Evolutionary conservation across 371 early-diverging fungal species (phyloP).

Genomic region (Mortierella sp.): DNA sequence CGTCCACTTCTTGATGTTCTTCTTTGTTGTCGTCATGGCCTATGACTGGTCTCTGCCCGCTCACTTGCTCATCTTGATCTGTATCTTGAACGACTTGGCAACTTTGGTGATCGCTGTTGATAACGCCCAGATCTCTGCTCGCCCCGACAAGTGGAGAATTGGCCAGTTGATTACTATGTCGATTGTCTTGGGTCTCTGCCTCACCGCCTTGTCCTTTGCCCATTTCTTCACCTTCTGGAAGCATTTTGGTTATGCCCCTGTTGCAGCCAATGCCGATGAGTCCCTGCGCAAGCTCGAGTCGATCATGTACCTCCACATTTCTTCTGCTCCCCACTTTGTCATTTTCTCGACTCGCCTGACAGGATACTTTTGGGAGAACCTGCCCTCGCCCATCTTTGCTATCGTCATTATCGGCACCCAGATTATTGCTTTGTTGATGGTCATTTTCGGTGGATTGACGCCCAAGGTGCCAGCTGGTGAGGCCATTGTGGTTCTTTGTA

Average conservation of each 20-base stretch:
- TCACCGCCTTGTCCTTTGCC: constrained; percentile 76
- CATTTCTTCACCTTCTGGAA: constrained; percentile 74
- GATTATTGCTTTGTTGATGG: constrained; percentile 89
- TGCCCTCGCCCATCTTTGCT: constrained; percentile 85
- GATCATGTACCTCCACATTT: constrained; percentile 89
- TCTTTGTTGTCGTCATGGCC: constrained; percentile 81
- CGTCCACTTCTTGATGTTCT: constrained; percentile 89
- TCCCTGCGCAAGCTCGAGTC: constrained; percentile 62
- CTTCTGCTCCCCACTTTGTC: constrained; percentile 93
- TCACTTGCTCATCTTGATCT: constrained; percentile 79
- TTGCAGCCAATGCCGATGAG: constrained; percentile 5
- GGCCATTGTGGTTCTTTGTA: constrained; percentile 56
- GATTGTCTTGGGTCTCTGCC: constrained; percentile 69
- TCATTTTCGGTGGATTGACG: constrained; percentile 78
- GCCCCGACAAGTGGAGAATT: constrained; percentile 90
- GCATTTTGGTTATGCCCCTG: constrained; percentile 38
- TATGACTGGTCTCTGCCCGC: constrained; percentile 78
- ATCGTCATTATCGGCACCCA: constrained; percentile 90
- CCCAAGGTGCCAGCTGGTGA: constrained; percentile 66
- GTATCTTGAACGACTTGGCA: constrained; percentile 85
- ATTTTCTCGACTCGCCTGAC: constrained; percentile 95
- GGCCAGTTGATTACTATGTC: constrained; percentile 86
- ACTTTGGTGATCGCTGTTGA: constrained; percentile 89
- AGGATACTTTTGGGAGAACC: constrained; percentile 90
- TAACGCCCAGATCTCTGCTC: constrained; percentile 81